Conservation (phyloP, 257 asterid species). For the Vinca minor region DNA sequence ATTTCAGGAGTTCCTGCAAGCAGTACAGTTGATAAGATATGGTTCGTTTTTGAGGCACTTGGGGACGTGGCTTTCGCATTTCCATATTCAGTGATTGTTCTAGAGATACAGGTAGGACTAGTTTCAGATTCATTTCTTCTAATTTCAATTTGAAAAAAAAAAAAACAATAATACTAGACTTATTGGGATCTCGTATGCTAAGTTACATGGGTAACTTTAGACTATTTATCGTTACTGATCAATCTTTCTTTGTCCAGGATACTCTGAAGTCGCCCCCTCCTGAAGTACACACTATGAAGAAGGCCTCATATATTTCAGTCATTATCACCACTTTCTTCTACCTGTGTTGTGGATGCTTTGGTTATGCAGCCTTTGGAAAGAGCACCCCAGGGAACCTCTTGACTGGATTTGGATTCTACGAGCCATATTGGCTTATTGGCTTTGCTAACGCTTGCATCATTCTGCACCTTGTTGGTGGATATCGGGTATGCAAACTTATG, state of each 20-base stretch:
- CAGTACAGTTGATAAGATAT: conserved; percentile 34
- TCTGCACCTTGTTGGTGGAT: conserved; percentile 62
- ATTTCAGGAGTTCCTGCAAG: conserved; percentile 44
- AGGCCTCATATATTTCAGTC: conserved; percentile 39
- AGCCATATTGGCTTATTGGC: conserved; percentile 70
- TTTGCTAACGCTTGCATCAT: conserved; percentile 61
- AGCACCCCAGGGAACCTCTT: conserved; percentile 62
- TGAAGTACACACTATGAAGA: conserved; percentile 56
- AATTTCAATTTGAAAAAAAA: background rate
- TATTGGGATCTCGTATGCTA: background rate
- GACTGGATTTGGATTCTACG: conserved; percentile 78
- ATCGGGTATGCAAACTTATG: conserved; percentile 37
- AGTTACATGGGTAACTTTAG: background rate
- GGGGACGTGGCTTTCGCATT: conserved; percentile 80
- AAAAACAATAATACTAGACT: background rate
- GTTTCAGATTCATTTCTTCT: background rate
- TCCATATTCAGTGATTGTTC: conserved; percentile 57
- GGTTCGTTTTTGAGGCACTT: conserved; percentile 61
- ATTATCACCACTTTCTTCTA: conserved; percentile 51
- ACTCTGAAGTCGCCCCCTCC: conserved; percentile 63
- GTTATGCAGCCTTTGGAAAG: conserved; percentile 74
- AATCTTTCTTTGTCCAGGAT: conserved; percentile 32
- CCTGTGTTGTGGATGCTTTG: conserved; percentile 55
- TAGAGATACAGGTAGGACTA: conserved; percentile 75
- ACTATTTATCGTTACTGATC: background rate